Evolutionary conservation across 768 basidiomycete genomes (phyloP), one percentile per base, ranked within the genome.

Genomic region (Macrocybe gigantea): DNA sequence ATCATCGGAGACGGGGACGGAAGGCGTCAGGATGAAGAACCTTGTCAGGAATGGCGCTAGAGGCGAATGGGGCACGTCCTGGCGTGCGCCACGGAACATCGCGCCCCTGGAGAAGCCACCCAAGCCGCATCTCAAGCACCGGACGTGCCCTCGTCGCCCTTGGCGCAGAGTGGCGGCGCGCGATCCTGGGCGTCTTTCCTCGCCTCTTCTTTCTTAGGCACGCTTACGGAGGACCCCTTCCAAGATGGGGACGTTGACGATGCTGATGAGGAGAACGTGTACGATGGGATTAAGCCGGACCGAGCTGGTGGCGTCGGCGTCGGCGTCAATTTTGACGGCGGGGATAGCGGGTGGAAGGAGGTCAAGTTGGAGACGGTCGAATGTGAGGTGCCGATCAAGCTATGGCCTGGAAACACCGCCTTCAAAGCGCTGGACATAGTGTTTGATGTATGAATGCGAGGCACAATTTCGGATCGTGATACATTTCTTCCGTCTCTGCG

Each of bases 381-480:
- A 64, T 96, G 93, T 58, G 89, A 93, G 63, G 88, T 98, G 38
- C 90, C 91, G 13, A 79, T 98, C 48, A 80, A 65, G 55, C 86
- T 96, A 1, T 93, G 86, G 78, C 84, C 93, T 8, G 90, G 90
- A 38, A 93, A 91, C 66, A 94, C 90, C 4, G 86, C 83, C 38
- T 93, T 89, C 66, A 84, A 80, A 64, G 80, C 89, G 3, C 71
- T 78, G 59, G 83, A 88, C 52, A 83, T 90, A 6, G 80, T 87
- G 30, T 89, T 90, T 61, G 83, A 85, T 60, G 82, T 89, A 3
- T 87, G 60, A 63, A 6, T 5, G 12, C 10, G 37, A 22, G 4
- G 22, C 22, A 22, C 22, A 22, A 22, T 22, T 22, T 22, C 22
- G 22, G 22, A 22, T 22, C 22, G 22, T 22, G 22, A 1, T 22